Evolutionary conservation across 768 basidiomycete genomes (phyloP), one percentile per base, ranked within the genome.

Genomic region (Sistotremastrum niveocremeum): DNA sequence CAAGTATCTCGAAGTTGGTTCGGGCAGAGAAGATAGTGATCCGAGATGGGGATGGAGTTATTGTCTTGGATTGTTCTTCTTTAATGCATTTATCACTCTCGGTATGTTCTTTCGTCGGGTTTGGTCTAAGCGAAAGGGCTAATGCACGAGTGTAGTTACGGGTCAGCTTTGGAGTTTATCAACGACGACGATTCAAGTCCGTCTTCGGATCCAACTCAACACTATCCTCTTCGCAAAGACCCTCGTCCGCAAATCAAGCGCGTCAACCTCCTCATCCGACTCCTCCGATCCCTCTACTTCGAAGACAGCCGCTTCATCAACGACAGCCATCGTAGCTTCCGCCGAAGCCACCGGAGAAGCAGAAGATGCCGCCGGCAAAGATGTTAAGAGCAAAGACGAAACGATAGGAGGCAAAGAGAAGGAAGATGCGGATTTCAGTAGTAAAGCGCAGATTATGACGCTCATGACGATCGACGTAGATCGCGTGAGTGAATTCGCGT

Each of bases 381-480:
- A 49, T 7, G 44, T 35, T 2, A 57, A 58, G 11, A 60, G 62
- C 34, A 71, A 74, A 28, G 65, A 60, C 34, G 70, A 73, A 6
- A 76, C 78, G 47, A 77, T 72, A 57, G 79, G 80, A 56, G 74
- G 76, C 5, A 76, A 62, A 29, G 62, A 63, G 32, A 54, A 62
- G 2, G 68, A 71, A 32, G 70, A 65, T n/a, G 65, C 62, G 38
- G 72, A 69, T 10, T 74, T 76, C 51, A 68, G 66, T 30, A 72
- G 69, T 47, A 77, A 77, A 55, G 66, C 70, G n/a, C 74, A 94
- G 64, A 79, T 95, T 54, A 91, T 94, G 89, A 93, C 86, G 2
- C 73, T 94, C 31, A 91, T 94, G 85, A 93, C 90, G 5, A 90
- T 88, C 4, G 90, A 95, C 53, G 87, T 91, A 31, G 88, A 93